A percentile compares a stretch with the other conserved stretches of the same genome.
phyloP scores from a whole-genome alignment of 164 flowering plant genomes.

The Tetracentron sinense region DNA sequence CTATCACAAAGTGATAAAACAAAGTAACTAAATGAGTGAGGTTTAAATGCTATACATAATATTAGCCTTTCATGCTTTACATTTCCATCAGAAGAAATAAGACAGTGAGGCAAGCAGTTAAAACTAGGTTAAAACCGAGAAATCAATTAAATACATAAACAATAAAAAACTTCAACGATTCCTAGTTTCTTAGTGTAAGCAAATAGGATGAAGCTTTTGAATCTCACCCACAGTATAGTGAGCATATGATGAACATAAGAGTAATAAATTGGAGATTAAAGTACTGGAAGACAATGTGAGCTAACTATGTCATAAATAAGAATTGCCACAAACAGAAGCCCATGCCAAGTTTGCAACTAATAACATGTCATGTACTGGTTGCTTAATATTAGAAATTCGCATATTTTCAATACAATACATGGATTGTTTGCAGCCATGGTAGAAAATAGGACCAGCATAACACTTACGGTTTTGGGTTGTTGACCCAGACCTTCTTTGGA shows the following conservation, averaged over 20 bases:
- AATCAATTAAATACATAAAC: neutral
- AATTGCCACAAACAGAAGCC: neutral
- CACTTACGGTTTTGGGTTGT: conserved; percentile 91
- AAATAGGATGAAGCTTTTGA: no score
- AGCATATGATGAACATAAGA: no score
- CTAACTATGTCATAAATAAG: neutral
- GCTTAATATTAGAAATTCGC: no score
- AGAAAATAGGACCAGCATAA: neutral
- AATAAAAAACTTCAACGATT: neutral
- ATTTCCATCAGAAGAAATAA: no score
- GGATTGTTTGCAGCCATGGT: neutral
- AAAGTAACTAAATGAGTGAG: neutral
- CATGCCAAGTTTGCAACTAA: neutral
- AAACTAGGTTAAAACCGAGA: neutral
- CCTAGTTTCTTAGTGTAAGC: no score
- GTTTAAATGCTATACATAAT: neutral
- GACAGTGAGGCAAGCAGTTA: neutral
- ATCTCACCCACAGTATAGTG: no score
- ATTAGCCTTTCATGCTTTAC: no score
- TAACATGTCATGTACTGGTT: neutral
- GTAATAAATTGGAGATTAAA: no score
- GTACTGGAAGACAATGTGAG: neutral
- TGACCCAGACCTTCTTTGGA: conserved; percentile 99
- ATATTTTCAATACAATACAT: neutral
- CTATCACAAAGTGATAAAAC: conserved; percentile 33